Evolutionary conservation across 805 yeast genomes (phyloP).

Genomic region (Candida saitoana): DNA sequence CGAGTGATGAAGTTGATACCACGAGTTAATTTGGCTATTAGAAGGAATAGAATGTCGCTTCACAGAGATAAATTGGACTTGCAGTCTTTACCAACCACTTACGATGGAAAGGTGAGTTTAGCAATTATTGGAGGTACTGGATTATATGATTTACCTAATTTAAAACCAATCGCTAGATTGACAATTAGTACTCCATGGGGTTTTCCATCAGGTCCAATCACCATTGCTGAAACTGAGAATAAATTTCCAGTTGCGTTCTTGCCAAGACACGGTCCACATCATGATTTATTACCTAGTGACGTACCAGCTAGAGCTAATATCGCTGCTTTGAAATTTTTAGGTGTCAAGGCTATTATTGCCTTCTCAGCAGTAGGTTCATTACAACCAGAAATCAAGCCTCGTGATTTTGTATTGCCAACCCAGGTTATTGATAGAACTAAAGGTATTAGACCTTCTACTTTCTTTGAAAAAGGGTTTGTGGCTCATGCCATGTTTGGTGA

Average conservation of each 20-base stretch:
- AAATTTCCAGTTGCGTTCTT: constrained; percentile 90
- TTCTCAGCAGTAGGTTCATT: constrained; percentile 96
- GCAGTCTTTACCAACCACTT: constrained; percentile 45
- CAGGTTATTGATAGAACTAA: constrained; percentile 97
- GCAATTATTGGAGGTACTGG: constrained; percentile 99
- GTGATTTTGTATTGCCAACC: constrained; percentile 95
- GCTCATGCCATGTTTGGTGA: constrained; percentile 98
- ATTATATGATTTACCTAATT: constrained; percentile 77
- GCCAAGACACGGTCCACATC: constrained; percentile 91
- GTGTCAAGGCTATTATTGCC: constrained; percentile 84
- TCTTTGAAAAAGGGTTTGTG: constrained; percentile 88
- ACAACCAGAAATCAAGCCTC: constrained; percentile 82
- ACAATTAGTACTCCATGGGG: constrained; percentile 96
- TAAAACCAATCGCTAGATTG: constrained; percentile 80
- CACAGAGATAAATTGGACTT: constrained; percentile 30
- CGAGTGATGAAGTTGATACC: neutral
- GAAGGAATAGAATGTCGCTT: constrained; percentile 23
- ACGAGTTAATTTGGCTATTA: neutral
- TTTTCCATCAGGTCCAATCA: constrained; percentile 87
- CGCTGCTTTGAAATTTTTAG: constrained; percentile 86
- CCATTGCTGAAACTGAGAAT: constrained; percentile 69
- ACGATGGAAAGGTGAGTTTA: constrained; percentile 64
- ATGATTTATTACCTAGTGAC: constrained; percentile 83
- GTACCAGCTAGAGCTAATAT: constrained; percentile 94
- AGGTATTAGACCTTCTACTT: constrained; percentile 86